phyloP scores from a whole-genome alignment of 2,329 filamentous ascomycete species.

The Westerdykella ornata region DNA sequence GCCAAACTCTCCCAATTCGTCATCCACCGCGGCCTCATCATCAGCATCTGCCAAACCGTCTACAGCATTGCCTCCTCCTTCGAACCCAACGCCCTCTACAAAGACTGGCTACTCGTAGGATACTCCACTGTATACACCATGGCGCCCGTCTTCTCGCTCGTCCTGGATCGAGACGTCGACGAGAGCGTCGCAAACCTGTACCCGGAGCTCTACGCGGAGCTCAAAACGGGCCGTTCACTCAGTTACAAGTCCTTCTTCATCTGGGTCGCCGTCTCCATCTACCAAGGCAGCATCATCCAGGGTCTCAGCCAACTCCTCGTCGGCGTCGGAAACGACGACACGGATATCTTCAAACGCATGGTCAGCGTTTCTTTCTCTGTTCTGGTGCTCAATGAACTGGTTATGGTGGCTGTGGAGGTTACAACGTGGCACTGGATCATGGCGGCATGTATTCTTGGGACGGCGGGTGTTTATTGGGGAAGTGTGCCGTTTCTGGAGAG shows the following conservation, averaged over 20 bases:
- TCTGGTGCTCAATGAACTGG: slow-evolving; percentile 84
- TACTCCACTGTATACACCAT: slow-evolving; percentile 97
- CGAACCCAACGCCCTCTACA: slow-evolving; percentile 86
- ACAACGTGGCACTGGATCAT: slow-evolving; percentile 96
- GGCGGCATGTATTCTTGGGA: slow-evolving; percentile 77
- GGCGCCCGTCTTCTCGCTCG: slow-evolving; percentile 82
- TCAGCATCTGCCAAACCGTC: slow-evolving; percentile 93
- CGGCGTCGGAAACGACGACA: slow-evolving; percentile 50
- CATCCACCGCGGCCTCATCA: slow-evolving; percentile 93
- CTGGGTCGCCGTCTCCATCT: slow-evolving; percentile 91
- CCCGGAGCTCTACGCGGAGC: slow-evolving; percentile 93
- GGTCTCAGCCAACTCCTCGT: slow-evolving; percentile 86
- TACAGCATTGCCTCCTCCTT: slow-evolving; percentile 91
- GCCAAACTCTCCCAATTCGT: slow-evolving; percentile 97
- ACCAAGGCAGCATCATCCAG: slow-evolving; percentile 93
- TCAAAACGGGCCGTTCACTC: slow-evolving; percentile 80
- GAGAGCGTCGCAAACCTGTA: slow-evolving; percentile 91
- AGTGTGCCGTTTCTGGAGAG: slow-evolving; percentile 77
- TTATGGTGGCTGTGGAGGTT: slow-evolving; percentile 95
- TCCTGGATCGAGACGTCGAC: slow-evolving; percentile 91
- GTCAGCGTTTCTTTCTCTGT: slow-evolving; percentile 88
- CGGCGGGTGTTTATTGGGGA: slow-evolving; percentile 70
- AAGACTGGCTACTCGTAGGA: slow-evolving; percentile 92
- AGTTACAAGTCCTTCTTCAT: slow-evolving; percentile 93
- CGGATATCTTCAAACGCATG: slow-evolving; percentile 50